These are phyloP conservation scores for Xylaria sp. DNA, from an alignment of 2,329 filamentous ascomycete genomes.

Conservation along the genomic window DNA sequence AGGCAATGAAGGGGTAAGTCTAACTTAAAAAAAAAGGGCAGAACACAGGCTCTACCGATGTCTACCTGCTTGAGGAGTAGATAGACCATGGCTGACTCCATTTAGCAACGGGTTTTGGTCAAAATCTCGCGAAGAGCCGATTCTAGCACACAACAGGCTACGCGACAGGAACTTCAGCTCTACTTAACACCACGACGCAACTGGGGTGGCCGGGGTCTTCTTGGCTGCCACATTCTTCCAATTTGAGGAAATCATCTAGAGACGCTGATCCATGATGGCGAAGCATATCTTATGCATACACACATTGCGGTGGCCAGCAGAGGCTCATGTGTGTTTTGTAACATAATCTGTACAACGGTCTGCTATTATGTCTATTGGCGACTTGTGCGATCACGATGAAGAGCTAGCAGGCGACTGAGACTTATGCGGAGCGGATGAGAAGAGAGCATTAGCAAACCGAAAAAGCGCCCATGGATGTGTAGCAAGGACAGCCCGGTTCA, in stretches of 20 bases:
- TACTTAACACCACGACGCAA: conserved; percentile 79
- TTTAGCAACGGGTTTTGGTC: conserved; percentile 75
- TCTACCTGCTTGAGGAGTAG: not conserved
- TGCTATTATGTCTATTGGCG: not conserved
- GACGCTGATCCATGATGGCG: not conserved
- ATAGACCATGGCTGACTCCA: conserved; percentile 22
- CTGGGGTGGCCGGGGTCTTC: conserved; percentile 90
- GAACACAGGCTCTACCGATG: not conserved
- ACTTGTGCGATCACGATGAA: conserved; percentile 13
- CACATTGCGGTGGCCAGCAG: not conserved
- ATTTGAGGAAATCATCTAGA: conserved; percentile 58
- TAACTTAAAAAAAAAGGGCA: not conserved
- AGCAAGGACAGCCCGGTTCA: not conserved
- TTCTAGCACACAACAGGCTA: conserved; percentile 56
- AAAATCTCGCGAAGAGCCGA: conserved; percentile 66
- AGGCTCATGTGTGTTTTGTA: not conserved
- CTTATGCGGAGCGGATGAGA: not conserved
- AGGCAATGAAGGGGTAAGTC: conserved; percentile 86
- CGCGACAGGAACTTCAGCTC: conserved; percentile 71
- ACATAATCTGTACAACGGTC: not conserved
- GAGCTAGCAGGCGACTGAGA: conserved; percentile 15
- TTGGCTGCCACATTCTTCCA: conserved; percentile 91
- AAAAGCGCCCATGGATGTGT: not conserved
- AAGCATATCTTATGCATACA: not conserved
- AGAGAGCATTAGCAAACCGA: conserved; percentile 13